These are phyloP conservation scores for Barnettozyma sp. DNA, from an alignment of 805 yeast genomes.

Conservation along the genomic window DNA sequence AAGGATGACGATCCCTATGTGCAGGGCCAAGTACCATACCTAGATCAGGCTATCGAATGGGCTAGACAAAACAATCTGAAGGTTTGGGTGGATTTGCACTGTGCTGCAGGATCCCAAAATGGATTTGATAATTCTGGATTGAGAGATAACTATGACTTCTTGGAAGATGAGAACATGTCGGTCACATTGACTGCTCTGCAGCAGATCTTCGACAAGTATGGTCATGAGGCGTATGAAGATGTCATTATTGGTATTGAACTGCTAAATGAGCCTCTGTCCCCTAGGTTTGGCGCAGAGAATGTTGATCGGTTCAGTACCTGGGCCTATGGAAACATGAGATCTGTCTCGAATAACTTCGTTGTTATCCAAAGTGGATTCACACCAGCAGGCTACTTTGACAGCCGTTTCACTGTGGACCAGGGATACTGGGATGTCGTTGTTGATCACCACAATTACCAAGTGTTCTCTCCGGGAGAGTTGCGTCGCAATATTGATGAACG, in stretches of 20 bases:
- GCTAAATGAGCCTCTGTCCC: conserved; percentile 85
- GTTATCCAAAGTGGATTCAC: conserved; percentile 82
- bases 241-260: conserved; percentile 80
- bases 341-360: conserved; percentile 47
- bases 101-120: conserved; percentile 95
- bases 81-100: conserved; percentile 91
- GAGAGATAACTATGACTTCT: conserved; percentile 58
- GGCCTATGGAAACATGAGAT: conserved; percentile 61
- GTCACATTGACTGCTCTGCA: conserved; percentile 51
- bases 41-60: conserved; percentile 78
- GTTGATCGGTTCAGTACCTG: conserved; percentile 52
- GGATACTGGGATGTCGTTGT: conserved; percentile 59
- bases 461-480: conserved; percentile 61
- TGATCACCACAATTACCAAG: conserved; percentile 91
- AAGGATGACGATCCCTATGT: conserved; percentile 76
- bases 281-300: conserved; percentile 50
- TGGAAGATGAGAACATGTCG: conserved; percentile 43
- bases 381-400: conserved; percentile 55
- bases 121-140: conserved; percentile 93
- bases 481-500: conserved; percentile 54
- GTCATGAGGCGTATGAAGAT: conserved; percentile 51
- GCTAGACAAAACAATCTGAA: conserved; percentile 51
- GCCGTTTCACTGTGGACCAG: conserved; percentile 35
- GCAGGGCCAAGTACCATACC: conserved; percentile 65
- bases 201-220: conserved; percentile 56